Base-by-base conservation (phyloP, 805 yeast species). In the Nakazawaea pomicola region DNA sequence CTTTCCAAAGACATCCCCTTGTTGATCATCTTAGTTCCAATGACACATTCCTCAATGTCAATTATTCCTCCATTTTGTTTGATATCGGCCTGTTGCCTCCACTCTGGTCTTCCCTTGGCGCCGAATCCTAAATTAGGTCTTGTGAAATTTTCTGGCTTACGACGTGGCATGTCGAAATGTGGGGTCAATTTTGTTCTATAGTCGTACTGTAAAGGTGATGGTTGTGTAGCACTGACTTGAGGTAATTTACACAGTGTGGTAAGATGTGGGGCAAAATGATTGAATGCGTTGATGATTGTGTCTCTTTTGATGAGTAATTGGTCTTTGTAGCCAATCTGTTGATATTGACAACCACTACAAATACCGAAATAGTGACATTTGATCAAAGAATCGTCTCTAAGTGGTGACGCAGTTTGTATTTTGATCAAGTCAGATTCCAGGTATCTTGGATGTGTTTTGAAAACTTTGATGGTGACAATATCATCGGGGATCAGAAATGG, bases 161-260 rank as follows among this genome's bases (percentile, higher is more conserved):
- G 66, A 53, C 78, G 73, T 18, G 95, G 93, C 29, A 86, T 64
- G 54, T 85, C 89, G 61, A 90, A 93, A 64, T 93, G 99, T 4
- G 99, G 99, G 0, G 99, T 93, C 33, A 93, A 72, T 56, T 93
- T 93, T 0, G 99, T 93, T 56, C 99, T 72, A 62, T 93, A 93
- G 27, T 71, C 70, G 57, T 72, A 84, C 50, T 81, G 72, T 44
- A 78, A 64, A 4, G 99, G 99, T 10, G 95, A 85, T n/a, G 56
- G 51, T 23, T 60, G 50, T 5, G 68, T 61, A 1, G 67, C 61
- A 2, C 72, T 73, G 27, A 91, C 66, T 7, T 51, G 65, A 0
- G 96, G 96, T 15, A 86, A 57, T 33, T 64, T 55, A 0, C 61
- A 64, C 10, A 57, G 49, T 2, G 58, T 50, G 1, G 67, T 51